Evolutionary conservation across 352 stramenopile genomes (phyloP), one percentile per base, ranked within the genome.

Genomic region (Pythium brachiatum): DNA sequence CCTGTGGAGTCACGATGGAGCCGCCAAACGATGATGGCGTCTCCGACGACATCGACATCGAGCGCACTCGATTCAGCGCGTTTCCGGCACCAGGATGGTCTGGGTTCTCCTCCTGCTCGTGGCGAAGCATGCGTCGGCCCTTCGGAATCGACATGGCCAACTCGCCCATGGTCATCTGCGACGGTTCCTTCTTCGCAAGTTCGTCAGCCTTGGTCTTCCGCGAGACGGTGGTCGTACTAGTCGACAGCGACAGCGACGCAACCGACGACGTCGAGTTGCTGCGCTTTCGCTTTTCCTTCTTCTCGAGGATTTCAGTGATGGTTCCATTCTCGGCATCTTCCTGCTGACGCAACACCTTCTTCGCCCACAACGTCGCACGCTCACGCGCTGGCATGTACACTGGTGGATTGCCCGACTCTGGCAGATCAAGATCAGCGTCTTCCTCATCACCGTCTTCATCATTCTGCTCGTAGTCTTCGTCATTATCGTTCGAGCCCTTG

Each of bases 81-180:
- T 78, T 69, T 7, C 15, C 20, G 3, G 7, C 31, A 20, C 70
- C 47, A 48, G 79, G 52, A 26, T 69, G 71, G n/a, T 88, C 75
- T 13, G 70, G 73, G 27, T 51, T 66, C 29, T 88, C 73, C 51
- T 91, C 83, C 26, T 82, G 74, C 27, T 89, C 83, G 53, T 91
- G 73, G 20, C 72, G 78, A 56, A 86, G 76, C 52, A 79, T 70
- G 7, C 75, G 75, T 29, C 68, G 66, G 2, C 86, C 82, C 58
- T 83, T 88, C 0, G 86, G 83, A 16, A 95, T 82, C 29, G 81
- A 88, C 13, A 92, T 62, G 7, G 86, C 86, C 16, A 95, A 57
- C 54, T 95, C 81, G 18, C 86, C 83, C 84, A 95, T 92, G 0
- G 83, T 93, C 84, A 93, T 93, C 62, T 92, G 75, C 8, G 82